phyloP scores from a whole-genome alignment of 2,329 filamentous ascomycete species.

The Hypomyces rosellus region DNA sequence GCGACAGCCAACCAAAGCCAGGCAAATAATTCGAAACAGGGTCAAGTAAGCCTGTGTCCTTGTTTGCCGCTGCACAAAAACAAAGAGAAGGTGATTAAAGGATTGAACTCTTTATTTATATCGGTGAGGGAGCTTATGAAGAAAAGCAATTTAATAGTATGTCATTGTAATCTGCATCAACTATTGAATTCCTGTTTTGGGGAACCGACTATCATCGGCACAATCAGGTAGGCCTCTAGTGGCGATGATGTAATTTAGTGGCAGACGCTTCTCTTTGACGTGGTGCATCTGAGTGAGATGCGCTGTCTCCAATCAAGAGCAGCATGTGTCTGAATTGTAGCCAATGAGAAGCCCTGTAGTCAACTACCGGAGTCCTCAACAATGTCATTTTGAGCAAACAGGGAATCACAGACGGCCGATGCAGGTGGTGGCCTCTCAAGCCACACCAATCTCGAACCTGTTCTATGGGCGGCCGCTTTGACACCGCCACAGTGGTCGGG shows the following conservation, averaged over 20 bases:
- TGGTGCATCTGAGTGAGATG: not conserved
- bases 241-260: conserved; percentile 9
- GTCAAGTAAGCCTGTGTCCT: not conserved
- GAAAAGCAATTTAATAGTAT: not conserved
- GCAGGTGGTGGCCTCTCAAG: too few relatives aligned
- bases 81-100: too few relatives aligned
- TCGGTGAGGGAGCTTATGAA: not conserved
- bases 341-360: conserved; percentile 5
- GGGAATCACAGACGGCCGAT: too few relatives aligned
- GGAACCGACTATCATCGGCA: not conserved
- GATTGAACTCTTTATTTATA: too few relatives aligned
- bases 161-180: not conserved
- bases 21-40: not conserved
- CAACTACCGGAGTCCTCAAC: not conserved
- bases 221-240: not conserved
- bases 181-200: conserved; percentile 6
- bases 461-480: not conserved
- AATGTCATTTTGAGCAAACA: too few relatives aligned
- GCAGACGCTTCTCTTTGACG: not conserved
- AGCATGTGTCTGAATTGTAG: not conserved
- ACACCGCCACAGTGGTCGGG: not conserved
- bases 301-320: not conserved
- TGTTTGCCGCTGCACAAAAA: not conserved
- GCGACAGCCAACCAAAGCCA: conserved; percentile 9
- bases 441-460: not conserved